These are phyloP conservation scores for Suillus tomentosus DNA, from an alignment of 768 basidiomycete species.

Conservation along the genomic window DNA sequence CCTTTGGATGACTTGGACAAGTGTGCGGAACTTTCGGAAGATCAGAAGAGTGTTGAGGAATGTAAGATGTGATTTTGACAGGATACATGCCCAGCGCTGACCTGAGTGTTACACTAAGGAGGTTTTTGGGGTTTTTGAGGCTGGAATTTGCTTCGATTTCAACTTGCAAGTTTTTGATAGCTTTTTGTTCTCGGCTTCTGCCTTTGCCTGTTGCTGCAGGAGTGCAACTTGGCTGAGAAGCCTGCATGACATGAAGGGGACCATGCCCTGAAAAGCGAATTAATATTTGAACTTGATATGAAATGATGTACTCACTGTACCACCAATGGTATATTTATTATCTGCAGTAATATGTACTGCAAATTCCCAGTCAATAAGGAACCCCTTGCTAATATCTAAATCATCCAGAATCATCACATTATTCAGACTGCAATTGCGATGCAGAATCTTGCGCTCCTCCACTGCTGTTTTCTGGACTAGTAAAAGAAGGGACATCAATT, in stretches of 20 bases:
- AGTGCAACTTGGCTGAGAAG: background rate
- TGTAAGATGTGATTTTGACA: too few species aligned
- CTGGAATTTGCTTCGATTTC: background rate
- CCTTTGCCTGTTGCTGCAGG: background rate
- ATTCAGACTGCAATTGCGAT: background rate
- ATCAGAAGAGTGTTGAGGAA: too few species aligned
- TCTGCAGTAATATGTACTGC: background rate
- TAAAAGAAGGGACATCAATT: background rate
- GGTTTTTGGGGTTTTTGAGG: background rate
- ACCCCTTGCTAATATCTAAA: background rate
- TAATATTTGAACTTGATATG: background rate
- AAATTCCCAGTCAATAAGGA: background rate
- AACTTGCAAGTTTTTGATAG: background rate
- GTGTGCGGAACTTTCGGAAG: too few species aligned
- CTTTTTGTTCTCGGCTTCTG: background rate
- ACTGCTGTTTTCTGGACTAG: background rate
- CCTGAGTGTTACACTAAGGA: too few species aligned
- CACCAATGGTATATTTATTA: background rate
- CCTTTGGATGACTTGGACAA: too few species aligned
- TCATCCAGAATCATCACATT: background rate
- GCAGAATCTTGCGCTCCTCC: background rate
- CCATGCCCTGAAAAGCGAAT: background rate
- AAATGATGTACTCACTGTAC: background rate
- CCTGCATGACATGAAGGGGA: background rate
- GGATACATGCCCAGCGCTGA: too few species aligned